A percentile compares a stretch with the other conserved stretches of the same genome.
Evolutionary conservation across 225 moss, liverwort and hornwort genomes (phyloP).

Genomic region (Ulota crispa): DNA sequence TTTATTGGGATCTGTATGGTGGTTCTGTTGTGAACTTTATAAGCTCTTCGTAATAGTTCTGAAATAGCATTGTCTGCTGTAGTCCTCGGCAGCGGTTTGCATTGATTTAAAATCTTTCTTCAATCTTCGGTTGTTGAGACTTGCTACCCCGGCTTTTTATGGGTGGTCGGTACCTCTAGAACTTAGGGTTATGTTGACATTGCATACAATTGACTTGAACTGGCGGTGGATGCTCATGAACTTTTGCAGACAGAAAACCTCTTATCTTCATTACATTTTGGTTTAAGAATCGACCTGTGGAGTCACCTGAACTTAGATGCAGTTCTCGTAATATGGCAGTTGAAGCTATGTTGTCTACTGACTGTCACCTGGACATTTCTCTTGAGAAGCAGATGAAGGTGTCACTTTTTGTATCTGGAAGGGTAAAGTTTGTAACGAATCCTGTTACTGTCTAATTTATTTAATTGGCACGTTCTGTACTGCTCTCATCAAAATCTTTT

Average conservation of each 20-base stretch:
- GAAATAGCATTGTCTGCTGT: not conserved
- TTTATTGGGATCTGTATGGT: not conserved
- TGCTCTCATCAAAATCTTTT: constrained; percentile 13
- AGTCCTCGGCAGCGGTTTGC: not conserved
- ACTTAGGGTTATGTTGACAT: not conserved
- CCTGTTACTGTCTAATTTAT: not conserved
- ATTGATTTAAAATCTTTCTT: not conserved
- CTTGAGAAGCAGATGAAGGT: not conserved
- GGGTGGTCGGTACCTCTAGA: not conserved
- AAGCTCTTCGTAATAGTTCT: not conserved
- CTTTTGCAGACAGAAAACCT: not conserved
- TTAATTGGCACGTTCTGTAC: not conserved
- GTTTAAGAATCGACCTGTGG: not conserved
- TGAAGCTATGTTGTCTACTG: not conserved
- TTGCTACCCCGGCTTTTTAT: not conserved
- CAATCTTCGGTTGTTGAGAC: not conserved
- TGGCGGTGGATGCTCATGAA: not conserved
- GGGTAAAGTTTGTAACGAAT: not conserved
- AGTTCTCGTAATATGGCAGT: not conserved
- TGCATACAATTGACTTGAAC: not conserved
- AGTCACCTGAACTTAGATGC: not conserved
- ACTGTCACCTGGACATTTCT: not conserved
- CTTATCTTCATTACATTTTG: not conserved
- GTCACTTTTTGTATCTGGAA: not conserved
- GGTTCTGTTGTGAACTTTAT: constrained; percentile 2